A percentile compares a stretch with the other conserved stretches of the same genome.
Conservation (phyloP, 345 rosid genomes). For the Salix caprea region DNA sequence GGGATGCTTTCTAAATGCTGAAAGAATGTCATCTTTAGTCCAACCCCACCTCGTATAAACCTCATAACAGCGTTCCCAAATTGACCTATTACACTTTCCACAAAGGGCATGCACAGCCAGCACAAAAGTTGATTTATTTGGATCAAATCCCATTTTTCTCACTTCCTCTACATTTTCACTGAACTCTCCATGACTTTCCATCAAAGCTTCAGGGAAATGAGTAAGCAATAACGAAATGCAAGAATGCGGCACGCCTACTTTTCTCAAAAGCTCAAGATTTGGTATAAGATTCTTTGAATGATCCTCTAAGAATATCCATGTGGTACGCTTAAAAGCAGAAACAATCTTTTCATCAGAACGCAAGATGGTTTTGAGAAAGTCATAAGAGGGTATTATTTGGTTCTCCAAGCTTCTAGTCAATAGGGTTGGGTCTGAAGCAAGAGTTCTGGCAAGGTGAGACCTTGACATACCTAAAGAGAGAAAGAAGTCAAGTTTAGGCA, state of each 20-base stretch:
- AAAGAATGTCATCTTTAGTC: constrained; percentile 42
- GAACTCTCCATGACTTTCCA: constrained; percentile 35
- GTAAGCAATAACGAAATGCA: constrained; percentile 36
- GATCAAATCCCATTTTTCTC: constrained; percentile 45
- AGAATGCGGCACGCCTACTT: constrained; percentile 32
- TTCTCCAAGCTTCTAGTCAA: constrained; percentile 20
- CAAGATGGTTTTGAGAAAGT: constrained; percentile 17
- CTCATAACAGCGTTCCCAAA: constrained; percentile 40
- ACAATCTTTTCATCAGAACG: constrained; percentile 20
- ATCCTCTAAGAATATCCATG: constrained; percentile 45
- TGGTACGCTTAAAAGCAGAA: constrained; percentile 18
- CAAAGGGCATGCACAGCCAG: constrained; percentile 42
- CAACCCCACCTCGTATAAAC: constrained; percentile 52
- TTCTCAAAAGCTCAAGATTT: constrained; percentile 31
- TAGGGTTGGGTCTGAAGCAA: constrained; percentile 10
- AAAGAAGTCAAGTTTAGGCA: constrained; percentile 21
- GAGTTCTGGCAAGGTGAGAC: constrained; percentile 9
- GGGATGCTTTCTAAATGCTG: constrained; percentile 49
- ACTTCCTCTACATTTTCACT: constrained; percentile 31
- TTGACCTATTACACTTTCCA: constrained; percentile 37
- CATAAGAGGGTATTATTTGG: constrained; percentile 11
- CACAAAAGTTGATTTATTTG: constrained; percentile 39
- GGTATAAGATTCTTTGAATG: constrained; percentile 40
- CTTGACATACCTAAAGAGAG: constrained; percentile 16
- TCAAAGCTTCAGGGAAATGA: constrained; percentile 48